phyloP scores from a whole-genome alignment of 2,329 filamentous ascomycete species.

The Penicillium hesseltinei region DNA sequence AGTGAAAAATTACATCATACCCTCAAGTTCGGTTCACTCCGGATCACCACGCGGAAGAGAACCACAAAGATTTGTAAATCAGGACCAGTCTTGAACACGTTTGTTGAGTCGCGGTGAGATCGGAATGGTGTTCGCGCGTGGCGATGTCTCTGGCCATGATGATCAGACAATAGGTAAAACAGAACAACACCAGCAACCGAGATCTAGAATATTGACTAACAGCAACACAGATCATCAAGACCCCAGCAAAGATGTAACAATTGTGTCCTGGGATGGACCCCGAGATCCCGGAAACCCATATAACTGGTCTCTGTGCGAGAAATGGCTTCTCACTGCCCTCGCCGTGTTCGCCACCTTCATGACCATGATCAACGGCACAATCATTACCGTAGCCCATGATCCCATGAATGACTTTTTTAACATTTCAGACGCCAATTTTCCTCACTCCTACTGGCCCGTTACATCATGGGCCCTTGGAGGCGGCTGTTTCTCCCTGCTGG shows the following conservation, averaged over 20 bases:
- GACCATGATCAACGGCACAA: conserved; percentile 39
- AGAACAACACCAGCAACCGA: neutral
- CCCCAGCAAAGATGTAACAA: conserved; percentile 13
- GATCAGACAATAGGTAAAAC: conserved; percentile 19
- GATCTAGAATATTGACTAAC: conserved; percentile 9
- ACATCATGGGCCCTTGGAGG: conserved; percentile 35
- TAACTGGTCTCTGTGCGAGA: conserved; percentile 37
- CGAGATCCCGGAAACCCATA: conserved; percentile 39
- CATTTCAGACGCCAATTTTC: conserved; percentile 31
- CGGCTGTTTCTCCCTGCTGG: conserved; percentile 27
- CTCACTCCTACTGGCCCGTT: conserved; percentile 35
- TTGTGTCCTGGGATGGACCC: conserved; percentile 31
- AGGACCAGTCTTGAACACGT: neutral
- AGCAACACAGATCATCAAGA: conserved; percentile 17
- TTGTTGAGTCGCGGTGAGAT: neutral
- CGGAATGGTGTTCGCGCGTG: conserved; percentile 23
- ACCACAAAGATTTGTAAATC: too few relatives aligned
- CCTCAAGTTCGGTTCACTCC: neutral
- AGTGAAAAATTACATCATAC: conserved; percentile 18
- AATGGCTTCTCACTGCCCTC: conserved; percentile 36
- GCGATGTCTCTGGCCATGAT: conserved; percentile 23
- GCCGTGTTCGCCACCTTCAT: conserved; percentile 34
- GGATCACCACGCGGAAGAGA: neutral
- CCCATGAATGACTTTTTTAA: conserved; percentile 37
- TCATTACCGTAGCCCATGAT: conserved; percentile 38